phyloP scores from a whole-genome alignment of 805 yeast genomes.

The Wickerhamiella siamensis region DNA sequence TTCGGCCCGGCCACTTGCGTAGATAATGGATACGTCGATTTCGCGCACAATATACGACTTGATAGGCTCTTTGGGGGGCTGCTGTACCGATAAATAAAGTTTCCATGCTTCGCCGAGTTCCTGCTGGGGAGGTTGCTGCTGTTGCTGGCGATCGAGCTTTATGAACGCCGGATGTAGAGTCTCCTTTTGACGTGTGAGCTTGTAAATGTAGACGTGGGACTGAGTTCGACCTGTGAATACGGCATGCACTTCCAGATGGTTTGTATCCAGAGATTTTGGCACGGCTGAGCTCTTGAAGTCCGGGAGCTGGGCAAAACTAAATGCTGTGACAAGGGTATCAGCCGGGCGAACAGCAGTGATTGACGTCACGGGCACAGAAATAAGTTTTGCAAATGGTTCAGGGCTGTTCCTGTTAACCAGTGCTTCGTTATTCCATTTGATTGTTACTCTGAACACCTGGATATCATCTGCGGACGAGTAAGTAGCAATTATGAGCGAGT shows the following conservation, averaged over 20 bases:
- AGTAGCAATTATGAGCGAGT: slow-evolving; percentile 19
- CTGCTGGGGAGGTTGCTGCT: neutral
- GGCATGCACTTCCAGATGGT: neutral
- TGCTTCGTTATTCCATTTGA: slow-evolving; percentile 20
- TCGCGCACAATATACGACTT: slow-evolving; percentile 11
- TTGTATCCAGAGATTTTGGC: neutral
- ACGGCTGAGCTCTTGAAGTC: neutral
- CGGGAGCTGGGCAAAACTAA: slow-evolving; percentile 7
- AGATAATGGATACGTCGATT: slow-evolving; percentile 13
- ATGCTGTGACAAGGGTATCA: slow-evolving; percentile 2
- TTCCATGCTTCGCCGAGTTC: slow-evolving; percentile 1
- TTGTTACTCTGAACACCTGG: slow-evolving; percentile 18
- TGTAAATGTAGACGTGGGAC: slow-evolving; percentile 4
- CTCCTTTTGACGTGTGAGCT: slow-evolving; percentile 6
- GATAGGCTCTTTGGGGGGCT: slow-evolving; percentile 10
- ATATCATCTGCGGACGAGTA: slow-evolving; percentile 14
- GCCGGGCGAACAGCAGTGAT: slow-evolving; percentile 2
- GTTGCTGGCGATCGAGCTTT: slow-evolving; percentile 9
- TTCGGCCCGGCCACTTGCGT: slow-evolving; percentile 14
- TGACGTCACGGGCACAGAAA: slow-evolving; percentile 4
- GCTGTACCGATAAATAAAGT: slow-evolving; percentile 1
- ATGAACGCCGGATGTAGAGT: slow-evolving; percentile 15
- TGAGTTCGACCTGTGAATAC: neutral
- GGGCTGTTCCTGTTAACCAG: slow-evolving; percentile 1
- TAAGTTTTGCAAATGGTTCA: slow-evolving; percentile 1